phyloP scores from a whole-genome alignment of 176 grass and related monocot genomes.

The Tuctoria greenei region DNA sequence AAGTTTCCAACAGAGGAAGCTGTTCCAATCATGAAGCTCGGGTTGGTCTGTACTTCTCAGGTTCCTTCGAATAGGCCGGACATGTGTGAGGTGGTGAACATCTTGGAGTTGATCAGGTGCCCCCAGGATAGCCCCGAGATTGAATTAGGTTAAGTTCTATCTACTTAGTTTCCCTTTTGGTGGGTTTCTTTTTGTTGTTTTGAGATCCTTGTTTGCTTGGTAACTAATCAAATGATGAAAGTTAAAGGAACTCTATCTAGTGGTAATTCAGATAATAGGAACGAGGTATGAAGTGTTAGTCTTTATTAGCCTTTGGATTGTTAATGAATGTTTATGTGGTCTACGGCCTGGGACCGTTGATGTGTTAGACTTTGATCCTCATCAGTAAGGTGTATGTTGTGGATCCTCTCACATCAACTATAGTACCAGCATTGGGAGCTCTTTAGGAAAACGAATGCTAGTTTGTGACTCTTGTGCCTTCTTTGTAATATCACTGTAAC shows the following conservation, averaged over 20 bases:
- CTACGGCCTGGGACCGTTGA: constrained; percentile 40
- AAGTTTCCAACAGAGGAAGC: constrained; percentile 92
- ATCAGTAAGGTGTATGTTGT: constrained; percentile 43
- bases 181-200: constrained; percentile 9
- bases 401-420: constrained; percentile 58
- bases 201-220: constrained; percentile 29
- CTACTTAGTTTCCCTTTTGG: neutral
- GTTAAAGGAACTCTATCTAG: constrained; percentile 20
- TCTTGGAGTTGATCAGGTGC: constrained; percentile 94
- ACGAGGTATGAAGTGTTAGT: constrained; percentile 15
- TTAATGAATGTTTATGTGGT: constrained; percentile 32
- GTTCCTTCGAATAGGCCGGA: constrained; percentile 96
- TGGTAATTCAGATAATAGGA: constrained; percentile 29
- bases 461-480: neutral
- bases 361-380: constrained; percentile 63
- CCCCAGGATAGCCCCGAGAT: constrained; percentile 85
- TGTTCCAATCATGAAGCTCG: constrained; percentile 84
- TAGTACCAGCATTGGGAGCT: neutral
- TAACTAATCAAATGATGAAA: constrained; percentile 22
- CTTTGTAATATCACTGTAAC: constrained; percentile 14
- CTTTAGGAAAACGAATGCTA: neutral
- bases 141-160: constrained; percentile 59
- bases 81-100: constrained; percentile 97
- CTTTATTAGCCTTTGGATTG: constrained; percentile 31
- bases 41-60: constrained; percentile 91